A percentile compares a stretch with the other conserved stretches of the same genome.
Evolutionary conservation across 257 asterid genomes (phyloP).

Genomic region (Solanum sejunctum): DNA sequence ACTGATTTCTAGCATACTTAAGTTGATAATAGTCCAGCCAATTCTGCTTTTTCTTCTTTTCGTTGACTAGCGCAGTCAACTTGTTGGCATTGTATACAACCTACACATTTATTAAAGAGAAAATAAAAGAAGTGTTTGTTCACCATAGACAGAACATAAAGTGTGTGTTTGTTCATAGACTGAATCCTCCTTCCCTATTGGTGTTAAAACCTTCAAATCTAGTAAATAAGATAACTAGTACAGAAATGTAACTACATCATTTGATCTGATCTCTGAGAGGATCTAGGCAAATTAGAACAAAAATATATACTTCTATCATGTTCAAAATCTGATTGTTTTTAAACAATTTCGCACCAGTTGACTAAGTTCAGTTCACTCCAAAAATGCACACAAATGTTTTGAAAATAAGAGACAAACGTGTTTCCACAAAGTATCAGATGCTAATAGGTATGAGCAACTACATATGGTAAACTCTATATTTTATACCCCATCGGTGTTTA

Average conservation of each 20-base stretch:
- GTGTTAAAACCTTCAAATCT: not conserved
- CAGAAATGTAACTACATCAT: not conserved
- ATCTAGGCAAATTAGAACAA: not conserved
- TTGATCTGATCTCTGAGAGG: not conserved
- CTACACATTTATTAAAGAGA: conserved; percentile 22
- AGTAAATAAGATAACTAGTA: not conserved
- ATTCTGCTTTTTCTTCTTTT: conserved; percentile 59
- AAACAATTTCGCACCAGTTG: not conserved
- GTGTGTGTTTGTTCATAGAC: not conserved
- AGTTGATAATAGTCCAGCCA: conserved; percentile 90
- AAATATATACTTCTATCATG: not conserved
- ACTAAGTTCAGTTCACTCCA: not conserved
- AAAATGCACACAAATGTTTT: not conserved
- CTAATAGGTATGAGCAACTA: not conserved
- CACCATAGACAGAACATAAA: not conserved
- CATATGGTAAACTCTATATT: not conserved
- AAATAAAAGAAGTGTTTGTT: not conserved
- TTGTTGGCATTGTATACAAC: conserved; percentile 80
- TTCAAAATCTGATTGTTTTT: not conserved
- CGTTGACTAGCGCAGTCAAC: conserved; percentile 56
- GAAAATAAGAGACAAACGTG: not conserved
- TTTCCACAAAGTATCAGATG: not conserved
- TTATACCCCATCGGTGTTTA: not conserved
- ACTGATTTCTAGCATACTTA: conserved; percentile 56
- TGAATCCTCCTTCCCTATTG: not conserved